These are phyloP conservation scores for Psilocybe cyanescens DNA, from an alignment of 768 basidiomycete genomes.

Conservation along the genomic window DNA sequence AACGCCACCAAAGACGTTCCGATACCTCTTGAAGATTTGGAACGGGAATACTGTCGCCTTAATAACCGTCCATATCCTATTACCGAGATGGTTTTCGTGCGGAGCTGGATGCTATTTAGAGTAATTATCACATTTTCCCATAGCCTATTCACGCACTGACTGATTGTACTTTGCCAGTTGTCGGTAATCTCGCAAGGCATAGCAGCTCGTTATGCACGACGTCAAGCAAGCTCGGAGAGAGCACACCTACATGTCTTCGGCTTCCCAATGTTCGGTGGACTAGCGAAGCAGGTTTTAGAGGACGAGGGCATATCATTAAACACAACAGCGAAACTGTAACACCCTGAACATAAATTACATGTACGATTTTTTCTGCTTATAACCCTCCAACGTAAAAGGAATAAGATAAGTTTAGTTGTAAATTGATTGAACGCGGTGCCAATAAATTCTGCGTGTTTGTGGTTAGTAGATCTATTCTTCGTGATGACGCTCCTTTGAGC, in stretches of 20 bases:
- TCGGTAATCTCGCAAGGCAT: constrained; percentile 90
- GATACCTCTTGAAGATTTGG: constrained; percentile 70
- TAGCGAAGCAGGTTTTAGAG: constrained; percentile 65
- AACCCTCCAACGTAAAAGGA: background rate
- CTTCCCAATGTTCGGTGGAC: constrained; percentile 65
- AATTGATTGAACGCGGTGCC: no score
- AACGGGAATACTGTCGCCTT: constrained; percentile 78
- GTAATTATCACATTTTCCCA: constrained; percentile 37
- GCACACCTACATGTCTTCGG: constrained; percentile 50
- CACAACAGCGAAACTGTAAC: constrained; percentile 35
- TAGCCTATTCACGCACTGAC: background rate
- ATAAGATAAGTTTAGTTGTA: no score
- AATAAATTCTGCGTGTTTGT: background rate
- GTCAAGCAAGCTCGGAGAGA: constrained; percentile 88
- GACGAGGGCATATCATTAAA: constrained; percentile 46
- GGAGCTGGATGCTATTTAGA: constrained; percentile 86
- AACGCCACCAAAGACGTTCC: constrained; percentile 59
- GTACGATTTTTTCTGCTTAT: background rate
- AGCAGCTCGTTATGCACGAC: constrained; percentile 80
- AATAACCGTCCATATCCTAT: constrained; percentile 75
- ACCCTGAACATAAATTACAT: background rate
- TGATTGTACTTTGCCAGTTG: constrained; percentile 36
- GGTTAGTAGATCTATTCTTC: constrained; percentile 3
- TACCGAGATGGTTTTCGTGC: constrained; percentile 74
- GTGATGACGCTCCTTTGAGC: background rate